Percentiles rank a stretch among this genome's conserved stretches.
Conservation (phyloP, 2,329 filamentous ascomycete species). For the Zymoseptoria ardabiliae region DNA sequence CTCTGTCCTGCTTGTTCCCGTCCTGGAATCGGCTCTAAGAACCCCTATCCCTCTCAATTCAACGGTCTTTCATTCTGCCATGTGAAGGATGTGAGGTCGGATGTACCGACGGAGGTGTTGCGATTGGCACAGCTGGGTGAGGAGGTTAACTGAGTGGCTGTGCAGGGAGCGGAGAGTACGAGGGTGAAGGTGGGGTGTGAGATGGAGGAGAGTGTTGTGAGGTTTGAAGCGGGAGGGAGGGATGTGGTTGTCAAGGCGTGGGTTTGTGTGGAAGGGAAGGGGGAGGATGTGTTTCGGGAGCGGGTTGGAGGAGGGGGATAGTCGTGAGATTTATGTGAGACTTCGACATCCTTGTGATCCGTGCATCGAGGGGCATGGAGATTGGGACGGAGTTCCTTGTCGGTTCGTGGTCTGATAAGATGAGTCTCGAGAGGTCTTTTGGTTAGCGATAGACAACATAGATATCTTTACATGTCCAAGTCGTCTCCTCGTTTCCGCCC, state of each 20-base stretch:
- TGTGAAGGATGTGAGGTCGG: neutral
- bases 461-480: too few species aligned
- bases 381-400: too few species aligned
- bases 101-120: neutral
- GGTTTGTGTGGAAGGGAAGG: neutral
- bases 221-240: neutral
- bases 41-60: neutral
- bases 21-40: neutral
- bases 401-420: too few species aligned
- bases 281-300: neutral
- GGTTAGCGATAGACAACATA: too few species aligned
- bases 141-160: neutral
- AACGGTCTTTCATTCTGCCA: neutral
- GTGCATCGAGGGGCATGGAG: too few species aligned
- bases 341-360: too few species aligned
- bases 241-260: neutral
- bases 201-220: constrained; percentile 2
- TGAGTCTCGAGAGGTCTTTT: too few species aligned
- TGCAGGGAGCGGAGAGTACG: neutral
- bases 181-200: constrained; percentile 5
- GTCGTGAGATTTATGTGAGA: too few species aligned
- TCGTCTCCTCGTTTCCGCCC: too few species aligned
- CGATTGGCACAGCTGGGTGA: neutral
- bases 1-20: neutral
- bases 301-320: too few species aligned